A percentile compares a stretch with the other conserved stretches of the same genome.
Evolutionary conservation across 2,329 filamentous ascomycete species (phyloP).

Genomic region (Aspergillus versicolor): DNA sequence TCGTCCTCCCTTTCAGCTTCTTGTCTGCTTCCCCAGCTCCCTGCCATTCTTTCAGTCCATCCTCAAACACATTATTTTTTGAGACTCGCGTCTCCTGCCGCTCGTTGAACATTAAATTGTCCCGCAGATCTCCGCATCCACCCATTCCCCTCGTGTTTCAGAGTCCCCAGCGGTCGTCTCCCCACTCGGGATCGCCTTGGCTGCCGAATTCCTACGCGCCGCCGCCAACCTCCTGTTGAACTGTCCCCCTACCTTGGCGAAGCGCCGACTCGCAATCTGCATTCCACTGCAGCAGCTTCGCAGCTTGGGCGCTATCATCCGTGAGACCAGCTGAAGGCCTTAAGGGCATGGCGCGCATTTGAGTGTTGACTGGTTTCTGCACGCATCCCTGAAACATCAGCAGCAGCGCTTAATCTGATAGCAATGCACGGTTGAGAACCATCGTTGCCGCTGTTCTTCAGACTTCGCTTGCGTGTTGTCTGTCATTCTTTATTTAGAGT

Average conservation of each 20-base stretch:
- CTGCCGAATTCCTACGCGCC: conserved; percentile 12
- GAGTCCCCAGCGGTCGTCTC: neutral
- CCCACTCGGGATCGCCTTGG: conserved; percentile 10
- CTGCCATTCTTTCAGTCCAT: conserved; percentile 7
- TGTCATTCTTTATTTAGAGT: conserved; percentile 16
- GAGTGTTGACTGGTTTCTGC: conserved; percentile 12
- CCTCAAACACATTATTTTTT: neutral
- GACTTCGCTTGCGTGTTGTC: conserved; percentile 6
- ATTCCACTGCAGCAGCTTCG: conserved; percentile 6
- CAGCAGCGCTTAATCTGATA: conserved; percentile 9
- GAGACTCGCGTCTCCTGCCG: neutral
- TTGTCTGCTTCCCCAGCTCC: neutral
- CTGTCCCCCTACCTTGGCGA: conserved; percentile 18
- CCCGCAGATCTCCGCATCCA: neutral
- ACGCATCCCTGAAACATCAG: conserved; percentile 2
- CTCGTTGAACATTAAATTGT: neutral
- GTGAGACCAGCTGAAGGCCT: conserved; percentile 8
- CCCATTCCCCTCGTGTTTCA: conserved; percentile 8
- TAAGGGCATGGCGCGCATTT: conserved; percentile 10
- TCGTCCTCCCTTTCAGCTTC: neutral
- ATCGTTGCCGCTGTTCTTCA: conserved; percentile 10
- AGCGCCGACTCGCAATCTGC: conserved; percentile 3
- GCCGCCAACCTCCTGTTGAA: neutral
- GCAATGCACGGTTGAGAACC: conserved; percentile 19
- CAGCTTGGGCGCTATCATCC: conserved; percentile 4